Evolutionary conservation across 2,329 filamentous ascomycete species (phyloP).

Genomic region (Ceratocystis alfenasii): DNA sequence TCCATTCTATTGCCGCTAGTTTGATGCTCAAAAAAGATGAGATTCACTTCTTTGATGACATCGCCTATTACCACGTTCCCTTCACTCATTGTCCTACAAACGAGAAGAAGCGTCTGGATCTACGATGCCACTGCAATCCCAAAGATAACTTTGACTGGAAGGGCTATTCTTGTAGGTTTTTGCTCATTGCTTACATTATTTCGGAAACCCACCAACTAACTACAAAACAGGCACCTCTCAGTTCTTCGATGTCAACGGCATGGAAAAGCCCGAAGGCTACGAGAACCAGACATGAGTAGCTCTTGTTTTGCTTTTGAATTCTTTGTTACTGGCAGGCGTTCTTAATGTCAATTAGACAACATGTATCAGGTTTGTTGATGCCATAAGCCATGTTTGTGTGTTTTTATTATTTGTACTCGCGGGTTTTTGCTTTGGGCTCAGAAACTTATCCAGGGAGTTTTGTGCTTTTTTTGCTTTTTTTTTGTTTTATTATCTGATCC

Average conservation of each 20-base stretch:
- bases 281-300: slow-evolving; percentile 49
- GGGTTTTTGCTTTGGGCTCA: neutral
- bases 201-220: neutral
- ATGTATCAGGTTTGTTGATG: neutral
- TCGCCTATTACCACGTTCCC: slow-evolving; percentile 93
- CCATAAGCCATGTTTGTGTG: slow-evolving; percentile 11
- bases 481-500: neutral
- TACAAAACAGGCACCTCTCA: slow-evolving; percentile 47
- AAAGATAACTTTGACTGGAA: slow-evolving; percentile 99
- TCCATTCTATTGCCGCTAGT: slow-evolving; percentile 90
- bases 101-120: slow-evolving; percentile 68
- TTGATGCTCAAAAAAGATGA: slow-evolving; percentile 84
- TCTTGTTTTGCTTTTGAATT: slow-evolving; percentile 16
- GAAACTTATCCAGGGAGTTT: neutral
- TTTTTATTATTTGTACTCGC: slow-evolving; percentile 2
- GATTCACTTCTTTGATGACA: slow-evolving; percentile 98
- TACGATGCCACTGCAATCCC: slow-evolving; percentile 90
- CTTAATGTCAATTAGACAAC: neutral
- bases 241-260: slow-evolving; percentile 71
- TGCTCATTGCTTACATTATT: slow-evolving; percentile 20
- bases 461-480: neutral
- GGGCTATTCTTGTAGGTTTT: slow-evolving; percentile 77
- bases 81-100: slow-evolving; percentile 96
- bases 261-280: slow-evolving; percentile 76
- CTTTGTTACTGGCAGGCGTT: slow-evolving; percentile 18